Evolutionary conservation across 2,329 filamentous ascomycete species (phyloP), one percentile per base, ranked within the genome.

Genomic region (Trichoderma harzianum): DNA sequence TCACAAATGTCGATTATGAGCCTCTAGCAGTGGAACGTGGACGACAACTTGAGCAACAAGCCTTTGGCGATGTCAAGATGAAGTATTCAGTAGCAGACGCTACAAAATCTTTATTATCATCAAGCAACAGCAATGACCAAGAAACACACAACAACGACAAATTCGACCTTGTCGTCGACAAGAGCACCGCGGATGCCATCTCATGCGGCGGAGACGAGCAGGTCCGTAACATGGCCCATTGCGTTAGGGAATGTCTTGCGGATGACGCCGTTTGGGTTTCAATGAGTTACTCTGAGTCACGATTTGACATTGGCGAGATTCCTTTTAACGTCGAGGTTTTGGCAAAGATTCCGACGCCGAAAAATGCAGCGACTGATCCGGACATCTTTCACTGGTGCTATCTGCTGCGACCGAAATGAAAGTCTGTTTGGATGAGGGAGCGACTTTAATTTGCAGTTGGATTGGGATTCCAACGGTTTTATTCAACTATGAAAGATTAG

Each of bases 1-100:
- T 87, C 21, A 84, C 83, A 7, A 87, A 87, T 72, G 76, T 85
- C 72, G 86, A 87, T 76, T 87, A 84, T 73, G 85, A 86, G 74
- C 84, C 85, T 5, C 78, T 85, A 7, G 85, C 85, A 7, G 77
- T 83, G 10, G 79, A 83, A 26, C 81, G 83, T 32, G 84, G 85
- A 1, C 80, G 78, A 4, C 75, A 80, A 34, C 77, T 84, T 3
- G 85, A 87, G 74, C 63, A 74, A 30, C 64, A 74, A 7, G 78
- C 75, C 2, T 87, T 87, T 73, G 83, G 84, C 21, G 81, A 86
- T 70, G 80, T 86, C 4, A 73, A 72, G 18, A 84, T 82, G 79
- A 76, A 77, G 28, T 87, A 87, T 70, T 74, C 76, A 6, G 82
- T 85, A 2, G 83, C 82, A 3, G 85, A 87, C 71, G 84, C 78